These are phyloP conservation scores for Rhodamnia rubescens DNA, from an alignment of 345 rosid genomes.

Conservation along the genomic window DNA sequence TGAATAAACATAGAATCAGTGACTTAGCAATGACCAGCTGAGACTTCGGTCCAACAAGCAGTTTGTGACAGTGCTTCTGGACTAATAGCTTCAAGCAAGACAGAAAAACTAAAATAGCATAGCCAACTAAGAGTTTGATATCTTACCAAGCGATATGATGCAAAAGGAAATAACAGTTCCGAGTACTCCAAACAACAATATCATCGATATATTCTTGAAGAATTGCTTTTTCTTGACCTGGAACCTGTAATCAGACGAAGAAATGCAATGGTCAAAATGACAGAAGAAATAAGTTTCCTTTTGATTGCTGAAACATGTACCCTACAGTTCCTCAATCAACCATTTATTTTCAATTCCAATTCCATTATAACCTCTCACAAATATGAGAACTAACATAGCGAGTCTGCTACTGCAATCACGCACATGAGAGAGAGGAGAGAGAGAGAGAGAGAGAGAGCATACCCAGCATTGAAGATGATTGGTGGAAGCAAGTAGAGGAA, in stretches of 20 bases:
- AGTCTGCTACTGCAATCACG: not conserved
- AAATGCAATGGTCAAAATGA: not conserved
- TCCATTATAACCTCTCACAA: not conserved
- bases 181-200: conserved; percentile 51
- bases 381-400: not conserved
- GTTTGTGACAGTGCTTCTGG: not conserved
- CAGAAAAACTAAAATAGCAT: not conserved
- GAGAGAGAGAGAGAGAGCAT: conserved; percentile 1
- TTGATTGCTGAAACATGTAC: not conserved
- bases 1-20: not conserved
- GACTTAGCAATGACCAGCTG: not conserved
- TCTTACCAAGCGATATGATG: conserved; percentile 47
- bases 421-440: not conserved
- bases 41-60: not conserved
- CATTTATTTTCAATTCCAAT: not conserved
- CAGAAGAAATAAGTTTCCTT: not conserved
- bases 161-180: conserved; percentile 69
- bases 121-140: not conserved
- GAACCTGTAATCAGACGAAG: conserved; percentile 29
- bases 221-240: conserved; percentile 76
- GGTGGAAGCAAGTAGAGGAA: conserved; percentile 72
- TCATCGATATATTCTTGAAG: conserved; percentile 61
- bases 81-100: not conserved
- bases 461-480: conserved; percentile 77
- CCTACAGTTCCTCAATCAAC: not conserved